These are phyloP conservation scores for Xanthoconium purpureum DNA, from an alignment of 768 basidiomycete genomes.

Conservation along the genomic window DNA sequence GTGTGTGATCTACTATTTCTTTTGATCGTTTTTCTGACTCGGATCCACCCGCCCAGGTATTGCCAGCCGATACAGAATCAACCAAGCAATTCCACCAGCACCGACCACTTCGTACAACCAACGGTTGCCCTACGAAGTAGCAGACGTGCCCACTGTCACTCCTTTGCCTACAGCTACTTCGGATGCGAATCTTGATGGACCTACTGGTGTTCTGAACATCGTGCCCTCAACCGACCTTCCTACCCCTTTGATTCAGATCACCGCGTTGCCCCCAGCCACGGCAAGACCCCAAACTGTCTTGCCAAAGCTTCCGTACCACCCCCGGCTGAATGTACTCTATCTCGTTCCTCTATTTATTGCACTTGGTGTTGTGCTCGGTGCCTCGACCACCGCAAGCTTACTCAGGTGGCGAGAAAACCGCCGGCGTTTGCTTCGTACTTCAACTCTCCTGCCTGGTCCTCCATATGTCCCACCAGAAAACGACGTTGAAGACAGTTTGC, in stretches of 20 bases:
- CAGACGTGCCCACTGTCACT: constrained; percentile 12
- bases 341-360: constrained; percentile 26
- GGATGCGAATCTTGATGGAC: not conserved
- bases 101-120: constrained; percentile 30
- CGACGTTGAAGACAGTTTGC: constrained; percentile 14
- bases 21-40: constrained; percentile 2
- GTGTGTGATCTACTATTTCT: constrained; percentile 8
- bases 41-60: constrained; percentile 3
- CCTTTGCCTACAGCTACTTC: constrained; percentile 5
- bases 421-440: constrained; percentile 6
- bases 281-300: constrained; percentile 9
- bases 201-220: not conserved
- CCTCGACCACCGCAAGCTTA: constrained; percentile 6
- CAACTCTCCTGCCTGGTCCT: constrained; percentile 24
- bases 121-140: constrained; percentile 31
- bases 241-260: constrained; percentile 33
- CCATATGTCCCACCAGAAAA: constrained; percentile 24
- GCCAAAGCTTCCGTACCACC: constrained; percentile 21
- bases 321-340: constrained; percentile 25
- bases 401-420: constrained; percentile 11
- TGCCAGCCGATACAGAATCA: constrained; percentile 8
- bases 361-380: constrained; percentile 26
- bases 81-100: constrained; percentile 12
- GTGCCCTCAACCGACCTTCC: constrained; percentile 7
- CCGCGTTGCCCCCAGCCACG: constrained; percentile 31